phyloP scores from a whole-genome alignment of 2,329 filamentous ascomycete species.

The Hymenotorrendiella dingleyae region DNA sequence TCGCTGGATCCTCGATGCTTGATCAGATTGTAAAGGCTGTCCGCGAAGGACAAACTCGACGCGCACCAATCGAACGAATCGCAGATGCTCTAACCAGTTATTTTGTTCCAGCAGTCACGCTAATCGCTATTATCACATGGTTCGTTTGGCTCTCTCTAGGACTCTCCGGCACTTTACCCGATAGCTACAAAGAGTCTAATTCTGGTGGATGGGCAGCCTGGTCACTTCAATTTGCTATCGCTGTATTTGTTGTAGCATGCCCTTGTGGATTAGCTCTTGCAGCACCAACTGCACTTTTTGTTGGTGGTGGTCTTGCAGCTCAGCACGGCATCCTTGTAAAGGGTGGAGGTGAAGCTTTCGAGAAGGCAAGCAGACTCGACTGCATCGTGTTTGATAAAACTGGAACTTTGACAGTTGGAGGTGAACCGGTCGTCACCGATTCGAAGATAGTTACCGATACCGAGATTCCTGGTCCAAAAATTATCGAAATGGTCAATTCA shows the following conservation, averaged over 20 bases:
- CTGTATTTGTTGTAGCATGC: conserved; percentile 55
- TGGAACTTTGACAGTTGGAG: conserved; percentile 52
- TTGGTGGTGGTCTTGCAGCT: conserved; percentile 51
- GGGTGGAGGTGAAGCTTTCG: conserved; percentile 54
- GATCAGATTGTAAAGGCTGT: conserved; percentile 75
- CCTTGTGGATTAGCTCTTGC: conserved; percentile 56
- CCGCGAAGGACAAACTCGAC: conserved; percentile 68
- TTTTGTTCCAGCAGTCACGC: conserved; percentile 68
- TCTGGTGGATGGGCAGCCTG: conserved; percentile 65
- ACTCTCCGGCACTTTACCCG: conserved; percentile 49
- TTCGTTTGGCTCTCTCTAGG: conserved; percentile 64
- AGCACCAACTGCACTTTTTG: conserved; percentile 52
- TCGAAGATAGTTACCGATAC: conserved; percentile 13
- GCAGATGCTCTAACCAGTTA: conserved; percentile 69
- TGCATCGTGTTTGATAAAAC: conserved; percentile 57
- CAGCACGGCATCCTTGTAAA: conserved; percentile 52
- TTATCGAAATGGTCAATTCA: conserved; percentile 51
- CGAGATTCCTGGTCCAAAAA: conserved; percentile 12
- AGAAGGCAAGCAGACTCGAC: conserved; percentile 49
- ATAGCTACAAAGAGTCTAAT: conserved; percentile 46
- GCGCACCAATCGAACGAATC: conserved; percentile 69
- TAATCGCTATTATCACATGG: conserved; percentile 67
- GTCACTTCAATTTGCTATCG: conserved; percentile 69
- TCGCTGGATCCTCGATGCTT: conserved; percentile 66
- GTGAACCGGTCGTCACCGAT: conserved; percentile 59